Base-by-base conservation (phyloP, 805 yeast genomes). In the Wickerhamiella domercqiae region DNA sequence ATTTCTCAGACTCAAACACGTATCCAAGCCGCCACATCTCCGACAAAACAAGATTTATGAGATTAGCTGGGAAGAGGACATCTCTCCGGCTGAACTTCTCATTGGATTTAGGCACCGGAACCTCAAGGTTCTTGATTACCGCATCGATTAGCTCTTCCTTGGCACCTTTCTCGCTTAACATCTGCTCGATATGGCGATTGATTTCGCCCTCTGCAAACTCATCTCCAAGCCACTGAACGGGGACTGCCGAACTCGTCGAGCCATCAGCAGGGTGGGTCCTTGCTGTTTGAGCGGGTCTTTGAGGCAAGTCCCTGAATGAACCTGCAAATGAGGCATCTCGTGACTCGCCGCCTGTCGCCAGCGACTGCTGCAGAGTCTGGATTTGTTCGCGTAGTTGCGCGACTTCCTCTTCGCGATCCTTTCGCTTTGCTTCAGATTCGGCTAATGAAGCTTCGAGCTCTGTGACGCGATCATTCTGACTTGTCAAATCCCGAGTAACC, bases 1-100 rank as follows among this genome's bases (percentile, higher is more conserved):
- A 80, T 39, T 74, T 75, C 63, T 90, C 97, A 54, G 87, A 75
- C 58, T 87, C 95, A 47, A 78, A 74, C 13, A 95, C 83, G 51
- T 84, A 70, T 2, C 97, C 97, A 34, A 87, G 67, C 60, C 97
- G 72, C 98, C 98, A 90, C 97, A 90, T 84, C 58, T 90, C 98
- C 51, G 93, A 77, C 46, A 87, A 66, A 24, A 87, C 78, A 47
- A 90, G 78, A 52, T 90, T 87, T 52, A 90, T 75, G 47, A 90
- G 82, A 65, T 95, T 75, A 1, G 96, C 90, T 20, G 98, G 98
- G 74, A 84, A 90, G 38, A 90, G 66, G 7, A 87, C 93, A 56
- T 90, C 97, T 53, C 84, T 83, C 54, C 82, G 71, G 13, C 86
- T 75, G 46, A 83, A 64, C 50, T 76, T 82, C 34, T 82, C 77